Evolutionary conservation across 1,284 basidiomycete species (phyloP).

Genomic region (Apiotrichum siamense): DNA sequence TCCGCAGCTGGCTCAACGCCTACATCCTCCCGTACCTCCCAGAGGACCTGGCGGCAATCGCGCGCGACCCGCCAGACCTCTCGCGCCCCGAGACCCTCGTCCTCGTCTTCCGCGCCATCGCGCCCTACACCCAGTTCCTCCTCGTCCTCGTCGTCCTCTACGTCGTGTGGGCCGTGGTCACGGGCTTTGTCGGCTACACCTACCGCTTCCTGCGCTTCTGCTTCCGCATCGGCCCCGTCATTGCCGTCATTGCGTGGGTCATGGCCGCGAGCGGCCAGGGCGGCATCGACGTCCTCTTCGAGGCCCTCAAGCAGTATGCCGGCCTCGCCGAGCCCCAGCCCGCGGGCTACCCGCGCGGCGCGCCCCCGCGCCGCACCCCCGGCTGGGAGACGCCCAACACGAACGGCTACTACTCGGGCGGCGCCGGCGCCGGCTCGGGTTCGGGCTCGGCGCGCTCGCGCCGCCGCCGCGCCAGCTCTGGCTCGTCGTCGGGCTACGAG

Average conservation of each 20-base stretch:
- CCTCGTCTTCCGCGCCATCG: constrained; percentile 26
- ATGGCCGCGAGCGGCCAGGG: constrained; percentile 42
- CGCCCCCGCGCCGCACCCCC: background rate
- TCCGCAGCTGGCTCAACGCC: constrained; percentile 13
- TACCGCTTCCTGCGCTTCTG: constrained; percentile 39
- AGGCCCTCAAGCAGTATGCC: constrained; percentile 32
- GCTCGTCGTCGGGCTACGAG: background rate
- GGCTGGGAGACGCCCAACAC: background rate
- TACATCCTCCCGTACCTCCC: constrained; percentile 31
- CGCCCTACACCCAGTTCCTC: constrained; percentile 35
- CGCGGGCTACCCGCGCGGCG: background rate
- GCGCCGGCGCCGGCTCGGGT: background rate
- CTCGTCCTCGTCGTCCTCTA: constrained; percentile 35
- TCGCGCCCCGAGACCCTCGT: constrained; percentile 31
- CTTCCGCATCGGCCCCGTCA: constrained; percentile 34
- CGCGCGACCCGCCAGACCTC: constrained; percentile 32
- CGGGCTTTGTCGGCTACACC: constrained; percentile 32
- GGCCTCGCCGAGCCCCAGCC: constrained; percentile 12
- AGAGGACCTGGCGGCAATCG: constrained; percentile 25
- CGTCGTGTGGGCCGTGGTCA: constrained; percentile 34
- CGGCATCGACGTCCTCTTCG: constrained; percentile 33
- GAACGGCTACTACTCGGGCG: background rate
- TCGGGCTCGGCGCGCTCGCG: background rate
- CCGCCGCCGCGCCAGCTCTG: background rate
- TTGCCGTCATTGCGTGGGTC: constrained; percentile 37